Conservation (phyloP, 2,329 filamentous ascomycete genomes). For the Colletotrichum sp. region DNA sequence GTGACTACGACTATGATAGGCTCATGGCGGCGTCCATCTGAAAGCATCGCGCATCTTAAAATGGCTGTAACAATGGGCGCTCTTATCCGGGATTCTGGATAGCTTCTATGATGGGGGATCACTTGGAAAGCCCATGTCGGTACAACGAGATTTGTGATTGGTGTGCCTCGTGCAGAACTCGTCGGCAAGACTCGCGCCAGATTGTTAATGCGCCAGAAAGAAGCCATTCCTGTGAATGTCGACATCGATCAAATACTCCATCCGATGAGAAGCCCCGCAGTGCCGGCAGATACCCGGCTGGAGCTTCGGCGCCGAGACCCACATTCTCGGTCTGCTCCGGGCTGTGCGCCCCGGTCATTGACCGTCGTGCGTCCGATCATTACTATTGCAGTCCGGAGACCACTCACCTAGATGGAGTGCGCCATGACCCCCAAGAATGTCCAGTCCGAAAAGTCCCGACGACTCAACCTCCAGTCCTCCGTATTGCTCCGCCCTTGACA, state of each 20-base stretch:
- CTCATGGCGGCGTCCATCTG: background rate
- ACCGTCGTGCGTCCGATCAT: background rate
- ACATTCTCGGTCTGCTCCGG: background rate
- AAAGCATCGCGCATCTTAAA: background rate
- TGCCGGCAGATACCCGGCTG: background rate
- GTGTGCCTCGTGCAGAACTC: background rate
- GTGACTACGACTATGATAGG: background rate
- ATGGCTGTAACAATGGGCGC: background rate
- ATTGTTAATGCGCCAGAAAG: background rate
- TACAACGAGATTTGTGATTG: background rate
- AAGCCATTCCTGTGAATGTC: background rate
- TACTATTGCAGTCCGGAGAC: background rate
- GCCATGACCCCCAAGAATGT: background rate
- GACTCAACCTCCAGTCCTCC: background rate
- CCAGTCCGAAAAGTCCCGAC: background rate
- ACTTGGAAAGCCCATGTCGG: background rate
- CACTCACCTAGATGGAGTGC: background rate
- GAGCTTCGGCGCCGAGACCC: background rate
- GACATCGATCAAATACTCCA: background rate
- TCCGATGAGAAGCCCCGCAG: background rate
- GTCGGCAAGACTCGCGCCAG: background rate
- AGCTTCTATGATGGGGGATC: background rate
- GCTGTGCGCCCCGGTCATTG: background rate
- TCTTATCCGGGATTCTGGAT: background rate
- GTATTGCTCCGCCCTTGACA: background rate